Conservation (phyloP, 768 basidiomycete species). For the Saitozyma sp. region DNA sequence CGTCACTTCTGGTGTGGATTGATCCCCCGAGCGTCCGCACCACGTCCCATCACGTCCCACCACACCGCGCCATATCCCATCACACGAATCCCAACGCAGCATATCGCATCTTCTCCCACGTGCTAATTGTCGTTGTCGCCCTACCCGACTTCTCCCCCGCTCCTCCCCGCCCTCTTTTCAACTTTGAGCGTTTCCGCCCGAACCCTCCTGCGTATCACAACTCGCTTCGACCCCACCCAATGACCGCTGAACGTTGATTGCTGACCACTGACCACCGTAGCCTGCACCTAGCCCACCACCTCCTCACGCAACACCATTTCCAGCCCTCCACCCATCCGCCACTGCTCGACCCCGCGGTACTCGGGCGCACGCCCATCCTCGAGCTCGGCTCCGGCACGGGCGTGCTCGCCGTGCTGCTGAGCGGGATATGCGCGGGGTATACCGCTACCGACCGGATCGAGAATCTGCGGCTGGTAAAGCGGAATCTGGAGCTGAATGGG, state of each 20-base stretch:
- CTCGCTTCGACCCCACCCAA: background rate
- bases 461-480: slow-evolving; percentile 42
- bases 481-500: slow-evolving; percentile 42
- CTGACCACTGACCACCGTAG: slow-evolving; percentile 5
- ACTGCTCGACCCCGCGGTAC: slow-evolving; percentile 17
- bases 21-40: no score
- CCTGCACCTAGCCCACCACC: slow-evolving; percentile 36
- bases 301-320: slow-evolving; percentile 34
- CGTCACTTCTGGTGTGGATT: no score
- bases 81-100: no score
- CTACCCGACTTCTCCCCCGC: no score
- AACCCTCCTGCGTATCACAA: no score
- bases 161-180: no score
- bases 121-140: no score
- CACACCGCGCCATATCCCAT: no score
- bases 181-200: no score
- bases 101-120: no score
- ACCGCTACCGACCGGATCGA: slow-evolving; percentile 43
- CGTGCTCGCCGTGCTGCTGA: slow-evolving; percentile 39
- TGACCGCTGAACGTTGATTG: background rate
- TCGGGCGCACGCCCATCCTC: slow-evolving; percentile 25
- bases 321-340: slow-evolving; percentile 13
- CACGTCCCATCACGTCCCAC: no score
- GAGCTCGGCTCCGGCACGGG: slow-evolving; percentile 51
- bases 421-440: slow-evolving; percentile 29